These are phyloP conservation scores for Amylocystis lapponica DNA, from an alignment of 768 basidiomycete genomes.

Conservation along the genomic window DNA sequence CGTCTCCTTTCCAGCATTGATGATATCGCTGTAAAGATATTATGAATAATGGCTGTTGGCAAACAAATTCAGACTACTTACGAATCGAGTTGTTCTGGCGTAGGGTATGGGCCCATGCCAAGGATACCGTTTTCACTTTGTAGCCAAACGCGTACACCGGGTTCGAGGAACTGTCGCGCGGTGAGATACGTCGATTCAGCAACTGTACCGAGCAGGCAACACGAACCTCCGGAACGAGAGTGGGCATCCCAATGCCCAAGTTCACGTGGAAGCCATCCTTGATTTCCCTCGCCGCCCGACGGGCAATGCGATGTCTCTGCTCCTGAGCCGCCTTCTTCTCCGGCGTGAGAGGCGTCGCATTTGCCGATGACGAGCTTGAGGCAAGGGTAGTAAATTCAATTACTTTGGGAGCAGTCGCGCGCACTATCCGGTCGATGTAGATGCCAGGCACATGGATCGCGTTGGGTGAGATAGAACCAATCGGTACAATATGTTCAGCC, in stretches of 20 bases:
- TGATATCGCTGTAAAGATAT: constrained; percentile 57
- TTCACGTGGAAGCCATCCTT: constrained; percentile 87
- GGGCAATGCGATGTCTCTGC: constrained; percentile 71
- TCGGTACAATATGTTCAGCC: constrained; percentile 88
- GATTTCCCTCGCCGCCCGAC: constrained; percentile 84
- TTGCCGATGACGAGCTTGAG: constrained; percentile 31
- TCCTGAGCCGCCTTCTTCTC: constrained; percentile 44
- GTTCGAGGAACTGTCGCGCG: constrained; percentile 43
- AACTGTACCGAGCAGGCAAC: neutral
- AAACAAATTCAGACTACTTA: too few relatives aligned
- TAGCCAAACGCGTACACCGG: constrained; percentile 77
- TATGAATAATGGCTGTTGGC: neutral
- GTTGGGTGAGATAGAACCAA: constrained; percentile 76
- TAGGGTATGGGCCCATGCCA: constrained; percentile 89
- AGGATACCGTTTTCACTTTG: constrained; percentile 91
- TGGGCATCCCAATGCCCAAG: constrained; percentile 88
- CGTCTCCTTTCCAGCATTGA: constrained; percentile 94
- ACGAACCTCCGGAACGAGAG: constrained; percentile 67
- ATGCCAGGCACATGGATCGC: constrained; percentile 79
- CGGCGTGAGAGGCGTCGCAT: constrained; percentile 25
- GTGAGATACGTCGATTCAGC: neutral
- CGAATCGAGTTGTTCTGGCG: constrained; percentile 74
- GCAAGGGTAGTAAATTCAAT: constrained; percentile 76
- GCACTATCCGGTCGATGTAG: constrained; percentile 86
- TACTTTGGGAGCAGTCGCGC: constrained; percentile 66